Evolutionary conservation across 2,329 filamentous ascomycete genomes (phyloP), one percentile per base, ranked within the genome.

Genomic region (Onygena corvina): DNA sequence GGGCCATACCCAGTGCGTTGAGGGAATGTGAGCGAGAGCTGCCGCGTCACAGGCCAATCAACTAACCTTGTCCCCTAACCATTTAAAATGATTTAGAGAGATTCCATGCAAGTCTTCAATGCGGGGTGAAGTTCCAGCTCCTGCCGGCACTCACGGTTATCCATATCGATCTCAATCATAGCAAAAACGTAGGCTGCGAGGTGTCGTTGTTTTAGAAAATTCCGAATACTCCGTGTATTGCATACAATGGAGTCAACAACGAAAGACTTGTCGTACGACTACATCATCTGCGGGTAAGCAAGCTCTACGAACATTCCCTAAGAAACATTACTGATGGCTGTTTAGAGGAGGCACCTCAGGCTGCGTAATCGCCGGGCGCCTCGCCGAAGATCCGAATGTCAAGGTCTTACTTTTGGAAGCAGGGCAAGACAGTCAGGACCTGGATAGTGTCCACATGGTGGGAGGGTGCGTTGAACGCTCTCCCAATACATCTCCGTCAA

Each of bases 381-480:
- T 74, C 1, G 70, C 71, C 0, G 71, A 73, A 55, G 67, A 72
- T 29, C 59, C 61, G 2, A 61, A 68, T 48, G 58, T 66, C 3
- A 65, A 56, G 3, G 59, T 74, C 14, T 63, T 72, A 8, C 58
- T 74, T 9, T 58, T 74, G n/a, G 71, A 74, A 57, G 71, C 71
- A 11, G 71, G 71, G 1, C 68, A 66, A 7, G 66, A 73, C 52
- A 72, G 62, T 51, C 64, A 64, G 48, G 65, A 68, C 29, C 56
- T 71, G 36, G 68, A 71, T 31, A 70, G 70, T 62, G 66, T 69
- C 11, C 68, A 71, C 48, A 71, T 71, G 69, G 56, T 64, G 1
- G 68, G 67, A 35, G 68, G 65, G 58, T 67, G 52, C 53, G 60
- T 49, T 21, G 3, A 54, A 27, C 47, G 65, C 65, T 12, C 70